Evolutionary conservation across 352 stramenopile species (phyloP), one percentile per base, ranked within the genome.

Genomic region (Phytophthora fragariaefolia): DNA sequence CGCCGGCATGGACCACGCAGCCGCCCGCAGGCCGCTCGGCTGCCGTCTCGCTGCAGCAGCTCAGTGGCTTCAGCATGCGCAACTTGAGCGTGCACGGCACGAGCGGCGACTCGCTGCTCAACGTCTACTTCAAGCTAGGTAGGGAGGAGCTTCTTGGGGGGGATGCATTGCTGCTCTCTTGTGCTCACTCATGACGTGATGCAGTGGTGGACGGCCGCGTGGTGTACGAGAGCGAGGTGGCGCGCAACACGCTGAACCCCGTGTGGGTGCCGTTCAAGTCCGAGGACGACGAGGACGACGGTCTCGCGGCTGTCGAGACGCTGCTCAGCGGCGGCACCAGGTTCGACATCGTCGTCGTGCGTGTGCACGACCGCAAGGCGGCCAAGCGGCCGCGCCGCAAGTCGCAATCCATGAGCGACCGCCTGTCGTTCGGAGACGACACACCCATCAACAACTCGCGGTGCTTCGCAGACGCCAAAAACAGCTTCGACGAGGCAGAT

Each of bases 261-360:
- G 83, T 94, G 63, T 94, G 85, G 85, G 78, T 94, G 63, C 85
- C 85, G 8, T 92, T 94, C 60, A 72, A 91, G 66, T 80, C 76
- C 8, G 74, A 87, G 23, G 60, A 79, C 54, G 62, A 48, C 22
- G 63, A 57, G 6, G 27, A 53, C 38, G 71, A 80, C 27, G 66
- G 67, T 36, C 26, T 77, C 5, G 40, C 64, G 15, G 68, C 63
- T 42, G 60, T 81, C 12, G 67, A 79, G 56, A 72, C 73, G 50
- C 54, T 89, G 48, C 54, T 90, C 28, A 78, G 77, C 49, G 76
- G 79, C 30, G 72, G 79, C 48, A 85, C 80, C 47, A 66, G 66
- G 55, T 91, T 92, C 59, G 77, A 90, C 18, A 75, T 92, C 58
- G 61, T 87, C n/a, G 82, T 91, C 34, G 73, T 92, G 55, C 79